Evolutionary conservation across 371 early-diverging fungal species (phyloP), one percentile per base, ranked within the genome.

Genomic region (Haplosporangium sp.): DNA sequence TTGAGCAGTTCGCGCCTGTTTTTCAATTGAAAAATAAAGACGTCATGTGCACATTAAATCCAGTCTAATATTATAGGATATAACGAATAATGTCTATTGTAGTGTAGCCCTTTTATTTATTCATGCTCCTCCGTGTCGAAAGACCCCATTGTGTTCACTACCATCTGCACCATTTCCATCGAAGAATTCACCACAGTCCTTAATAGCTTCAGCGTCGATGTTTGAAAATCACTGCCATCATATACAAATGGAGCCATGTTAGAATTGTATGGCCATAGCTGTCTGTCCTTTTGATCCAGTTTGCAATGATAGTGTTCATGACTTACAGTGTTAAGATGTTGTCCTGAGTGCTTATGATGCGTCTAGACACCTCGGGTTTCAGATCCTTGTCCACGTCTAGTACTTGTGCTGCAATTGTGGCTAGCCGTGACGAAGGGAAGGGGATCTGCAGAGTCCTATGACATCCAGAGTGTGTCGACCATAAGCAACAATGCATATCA

Each of bases 361-460:
- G 77, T 53, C 62, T 55, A 21, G 77, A 77, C 16, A 77, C 72
- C 47, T 77, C 77, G 37, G 77, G 77, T 55, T 77, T 77, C 55
- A 77, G 41, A 71, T 77, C 77, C 68, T 64, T 77, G 67, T 77
- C 77, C 8, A 77, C 77, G 45, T 77, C 77, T 29, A 77, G 52
- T 10, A 77, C 77, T 56, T 67, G 52, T 40, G 77, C 77, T 29
- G 77, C 77, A 57, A 77, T 71, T 43, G 67, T 71, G 40, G 77
- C 77, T 37, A 77, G n/a, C 41, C 77, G 37, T 47, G 77, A 21
- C 18, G 77, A 71, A 21, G 77, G 77, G 18, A 77, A 67, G 21
- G 77, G 77, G 51, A 77, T 71, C 60, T 70, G 71, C 10, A 77
- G 56, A 23, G 77, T 67, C n/a, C 77, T 75, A 50, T 21, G 14